Evolutionary conservation across 1,284 basidiomycete genomes (phyloP).

Genomic region (Puccinia hordei): DNA sequence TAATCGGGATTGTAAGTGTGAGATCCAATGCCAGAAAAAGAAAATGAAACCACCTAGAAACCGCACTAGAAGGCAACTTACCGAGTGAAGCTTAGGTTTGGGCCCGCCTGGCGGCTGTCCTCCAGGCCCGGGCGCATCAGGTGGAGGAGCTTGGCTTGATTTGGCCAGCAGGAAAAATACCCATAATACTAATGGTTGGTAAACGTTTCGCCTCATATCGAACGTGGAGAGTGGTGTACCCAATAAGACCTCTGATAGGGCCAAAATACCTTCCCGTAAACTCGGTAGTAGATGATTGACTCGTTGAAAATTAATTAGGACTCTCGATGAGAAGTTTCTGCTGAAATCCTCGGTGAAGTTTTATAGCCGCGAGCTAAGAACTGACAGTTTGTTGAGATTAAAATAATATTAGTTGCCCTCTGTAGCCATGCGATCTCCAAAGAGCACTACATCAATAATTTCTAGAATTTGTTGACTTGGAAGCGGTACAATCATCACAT

Average conservation of each 20-base stretch:
- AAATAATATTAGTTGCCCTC: background rate
- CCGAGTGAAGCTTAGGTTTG: background rate
- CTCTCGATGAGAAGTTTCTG: background rate
- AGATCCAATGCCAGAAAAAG: background rate
- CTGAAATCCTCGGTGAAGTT: background rate
- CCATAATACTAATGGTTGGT: background rate
- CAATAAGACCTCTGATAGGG: background rate
- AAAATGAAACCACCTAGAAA: background rate
- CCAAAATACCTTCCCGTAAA: background rate
- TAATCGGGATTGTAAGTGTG: background rate
- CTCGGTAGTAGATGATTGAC: background rate
- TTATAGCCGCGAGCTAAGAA: background rate
- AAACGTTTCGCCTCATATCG: background rate
- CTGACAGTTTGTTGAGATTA: background rate
- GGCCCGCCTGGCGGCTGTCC: background rate
- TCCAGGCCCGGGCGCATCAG: background rate
- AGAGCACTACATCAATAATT: background rate
- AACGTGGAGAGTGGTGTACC: background rate
- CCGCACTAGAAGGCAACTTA: background rate
- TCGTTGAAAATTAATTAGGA: background rate
- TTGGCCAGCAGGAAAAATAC: background rate
- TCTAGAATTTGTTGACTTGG: conserved; percentile 5
- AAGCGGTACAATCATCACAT: background rate
- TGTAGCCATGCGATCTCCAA: conserved; percentile 2
- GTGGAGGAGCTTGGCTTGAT: conserved; percentile 10